A percentile compares a stretch with the other conserved stretches of the same genome.
Conservation (phyloP, 2,329 filamentous ascomycete species). For the Gnomoniopsis sp. region DNA sequence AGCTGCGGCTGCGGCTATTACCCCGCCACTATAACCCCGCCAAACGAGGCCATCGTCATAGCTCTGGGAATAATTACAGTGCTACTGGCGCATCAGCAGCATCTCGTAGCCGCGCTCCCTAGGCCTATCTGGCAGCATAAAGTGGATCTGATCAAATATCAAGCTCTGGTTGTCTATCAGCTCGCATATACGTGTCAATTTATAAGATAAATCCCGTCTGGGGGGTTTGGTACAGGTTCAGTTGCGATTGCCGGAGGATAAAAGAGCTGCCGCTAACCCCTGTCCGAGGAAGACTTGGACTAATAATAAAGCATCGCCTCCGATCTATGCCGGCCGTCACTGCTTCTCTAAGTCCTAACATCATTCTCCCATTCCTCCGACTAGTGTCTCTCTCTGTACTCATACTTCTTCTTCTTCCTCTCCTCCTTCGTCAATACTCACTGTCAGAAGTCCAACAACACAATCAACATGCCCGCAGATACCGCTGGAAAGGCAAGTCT, state of each 20-base stretch:
- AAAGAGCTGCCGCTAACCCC: background rate
- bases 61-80: background rate
- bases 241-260: background rate
- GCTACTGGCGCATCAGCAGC: background rate
- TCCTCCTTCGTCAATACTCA: slow-evolving; percentile 23
- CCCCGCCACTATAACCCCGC: slow-evolving; percentile 7
- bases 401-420: slow-evolving; percentile 15
- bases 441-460: background rate
- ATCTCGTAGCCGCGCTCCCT: background rate
- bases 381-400: slow-evolving; percentile 9
- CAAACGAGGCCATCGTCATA: background rate
- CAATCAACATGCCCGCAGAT: slow-evolving; percentile 13
- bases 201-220: background rate
- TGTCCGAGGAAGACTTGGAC: background rate
- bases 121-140: background rate
- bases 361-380: slow-evolving; percentile 21
- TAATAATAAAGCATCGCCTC: background rate
- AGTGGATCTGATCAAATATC: background rate
- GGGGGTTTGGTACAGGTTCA: background rate
- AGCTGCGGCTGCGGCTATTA: background rate
- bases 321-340: background rate
- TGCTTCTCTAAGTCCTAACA: background rate
- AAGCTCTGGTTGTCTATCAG: too few species aligned
- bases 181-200: background rate
- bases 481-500: slow-evolving; percentile 17